Evolutionary conservation across 164 flowering plant species (phyloP).

Genomic region (Tetrastigma voinierianum): DNA sequence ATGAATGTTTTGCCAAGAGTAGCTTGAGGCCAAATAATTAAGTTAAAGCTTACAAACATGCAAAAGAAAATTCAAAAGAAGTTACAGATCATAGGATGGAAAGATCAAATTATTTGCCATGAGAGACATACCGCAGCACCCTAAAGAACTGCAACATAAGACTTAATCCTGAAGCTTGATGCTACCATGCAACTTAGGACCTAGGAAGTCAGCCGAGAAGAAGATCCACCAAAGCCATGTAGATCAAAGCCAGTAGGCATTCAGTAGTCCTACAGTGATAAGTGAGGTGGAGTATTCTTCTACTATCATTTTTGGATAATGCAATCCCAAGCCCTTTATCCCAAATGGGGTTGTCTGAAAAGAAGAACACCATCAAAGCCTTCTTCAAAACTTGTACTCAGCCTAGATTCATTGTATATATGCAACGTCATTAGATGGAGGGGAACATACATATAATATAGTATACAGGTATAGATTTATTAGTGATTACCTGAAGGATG

Average conservation of each 20-base stretch:
- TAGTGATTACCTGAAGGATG: constrained; percentile 38
- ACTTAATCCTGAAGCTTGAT: constrained; percentile 37
- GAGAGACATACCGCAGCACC: constrained; percentile 51
- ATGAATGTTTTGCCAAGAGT: no score
- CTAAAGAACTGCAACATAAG: constrained; percentile 34
- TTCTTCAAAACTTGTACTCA: constrained; percentile 33
- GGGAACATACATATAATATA: neutral
- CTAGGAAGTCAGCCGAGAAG: constrained; percentile 51
- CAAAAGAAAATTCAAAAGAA: no score
- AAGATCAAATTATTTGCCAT: constrained; percentile 33
- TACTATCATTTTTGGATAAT: constrained; percentile 34
- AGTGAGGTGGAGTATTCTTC: constrained; percentile 35
- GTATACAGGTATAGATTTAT: no score
- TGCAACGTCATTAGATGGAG: no score
- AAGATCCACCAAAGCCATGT: constrained; percentile 57
- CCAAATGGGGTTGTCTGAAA: constrained; percentile 55
- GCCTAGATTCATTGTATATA: constrained; percentile 27
- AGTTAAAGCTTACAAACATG: no score
- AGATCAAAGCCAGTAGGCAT: constrained; percentile 41
- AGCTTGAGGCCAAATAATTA: no score
- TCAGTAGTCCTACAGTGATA: constrained; percentile 39
- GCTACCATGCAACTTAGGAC: constrained; percentile 33
- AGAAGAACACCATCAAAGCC: constrained; percentile 44
- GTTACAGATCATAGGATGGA: no score
- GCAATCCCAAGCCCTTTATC: constrained; percentile 40